phyloP scores from a whole-genome alignment of 148 eudicot genomes.

The Amaranthus hypochondriacus region DNA sequence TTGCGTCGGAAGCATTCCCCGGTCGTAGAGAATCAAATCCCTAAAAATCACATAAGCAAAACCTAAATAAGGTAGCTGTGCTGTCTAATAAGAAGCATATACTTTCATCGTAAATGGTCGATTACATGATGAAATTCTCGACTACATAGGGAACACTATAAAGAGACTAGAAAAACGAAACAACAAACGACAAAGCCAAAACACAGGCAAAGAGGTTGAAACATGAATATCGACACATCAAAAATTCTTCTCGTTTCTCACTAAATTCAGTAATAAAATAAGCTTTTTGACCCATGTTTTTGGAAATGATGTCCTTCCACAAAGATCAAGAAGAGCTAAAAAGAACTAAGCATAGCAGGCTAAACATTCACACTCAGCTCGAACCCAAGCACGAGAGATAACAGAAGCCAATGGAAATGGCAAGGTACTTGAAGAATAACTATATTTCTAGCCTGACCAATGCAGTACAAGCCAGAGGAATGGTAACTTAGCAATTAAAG shows the following conservation, averaged over 20 bases:
- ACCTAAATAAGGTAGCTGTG: slow-evolving; percentile 1
- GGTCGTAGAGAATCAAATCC: slow-evolving; percentile 51
- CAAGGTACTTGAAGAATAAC: not conserved
- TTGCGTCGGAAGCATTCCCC: slow-evolving; percentile 57
- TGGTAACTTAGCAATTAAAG: not conserved
- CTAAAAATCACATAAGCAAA: slow-evolving; percentile 21
- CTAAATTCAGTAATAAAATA: not conserved
- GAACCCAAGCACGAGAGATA: not conserved
- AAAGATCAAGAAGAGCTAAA: not conserved
- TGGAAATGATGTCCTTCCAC: not conserved
- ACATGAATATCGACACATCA: not conserved
- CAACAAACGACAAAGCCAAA: not conserved
- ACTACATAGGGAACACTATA: not conserved
- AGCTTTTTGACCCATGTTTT: not conserved
- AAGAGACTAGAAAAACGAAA: not conserved
- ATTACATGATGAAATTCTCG: slow-evolving; percentile 1
- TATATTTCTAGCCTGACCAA: not conserved
- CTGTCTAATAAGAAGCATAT: slow-evolving; percentile 8
- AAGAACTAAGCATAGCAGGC: not conserved
- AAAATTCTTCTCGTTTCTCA: not conserved
- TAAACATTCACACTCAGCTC: not conserved
- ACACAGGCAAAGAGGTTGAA: not conserved
- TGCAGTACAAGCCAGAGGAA: not conserved
- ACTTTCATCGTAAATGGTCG: not conserved
- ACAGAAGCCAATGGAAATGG: not conserved